Evolutionary conservation across 2,329 filamentous ascomycete species (phyloP), one percentile per base, ranked within the genome.

Genomic region (Neurospora sp.): DNA sequence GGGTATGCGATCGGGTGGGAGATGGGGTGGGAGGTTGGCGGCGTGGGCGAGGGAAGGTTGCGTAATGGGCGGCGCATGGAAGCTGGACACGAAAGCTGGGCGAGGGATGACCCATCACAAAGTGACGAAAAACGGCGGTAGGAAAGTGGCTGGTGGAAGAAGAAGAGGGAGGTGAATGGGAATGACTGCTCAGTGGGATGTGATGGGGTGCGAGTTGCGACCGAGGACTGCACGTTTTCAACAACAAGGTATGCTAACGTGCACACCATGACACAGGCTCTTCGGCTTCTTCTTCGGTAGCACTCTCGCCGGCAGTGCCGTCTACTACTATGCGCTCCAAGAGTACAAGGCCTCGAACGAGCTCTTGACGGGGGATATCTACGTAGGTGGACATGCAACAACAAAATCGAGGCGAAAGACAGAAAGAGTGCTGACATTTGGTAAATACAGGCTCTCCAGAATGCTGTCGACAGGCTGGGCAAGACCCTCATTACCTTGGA

Each of bases 261-360:
- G 40, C 38, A n/a, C 17, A 15, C 15, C 6, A 19, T 15, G 39
- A 23, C 36, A 52, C 76, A 97, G 95, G 70, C 83, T 97, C 71
- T 93, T 97, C 77, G 95, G 95, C 68, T 98, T 98, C 84, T 89
- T 98, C 67, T 85, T 96, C 73, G 95, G 95, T 74, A 89, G 91
- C 72, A 90, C 91, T 66, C 84, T 93, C 68, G 90, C 94, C 65
- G 93, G 93, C 76, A 87, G 87, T 68, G 90, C 88, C 70, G 91
- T 96, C 76, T 98, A 97, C 83, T 93, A 92, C 80, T 98, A 98
- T 81, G 88, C 97, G 74, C 83, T 98, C 76, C 89, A 95, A 79
- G 94, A 98, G 81, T 98, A 97, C 85, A 93, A 93, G 83, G 86
- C 93, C 62, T 92, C 93, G 75, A 98, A 97, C 83, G 92, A 97